Evolutionary conservation across 768 basidiomycete genomes (phyloP).

Genomic region (Pisolithus microcarpus): DNA sequence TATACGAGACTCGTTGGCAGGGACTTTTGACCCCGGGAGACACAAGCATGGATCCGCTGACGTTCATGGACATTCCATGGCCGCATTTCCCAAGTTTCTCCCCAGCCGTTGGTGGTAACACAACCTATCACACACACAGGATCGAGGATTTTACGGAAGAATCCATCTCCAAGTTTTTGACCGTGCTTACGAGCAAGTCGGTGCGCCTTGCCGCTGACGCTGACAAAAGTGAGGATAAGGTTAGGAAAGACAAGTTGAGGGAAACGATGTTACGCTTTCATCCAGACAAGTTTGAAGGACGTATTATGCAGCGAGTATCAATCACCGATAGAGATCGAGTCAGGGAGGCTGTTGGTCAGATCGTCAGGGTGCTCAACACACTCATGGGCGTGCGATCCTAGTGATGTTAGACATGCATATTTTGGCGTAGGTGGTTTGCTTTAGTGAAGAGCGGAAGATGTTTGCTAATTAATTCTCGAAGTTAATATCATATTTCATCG

Average conservation of each 20-base stretch:
- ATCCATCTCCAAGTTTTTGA: conserved; percentile 51
- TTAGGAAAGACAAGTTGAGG: conserved; percentile 52
- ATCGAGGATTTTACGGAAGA: conserved; percentile 49
- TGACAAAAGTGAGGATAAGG: conserved; percentile 34
- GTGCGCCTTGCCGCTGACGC: conserved; percentile 2
- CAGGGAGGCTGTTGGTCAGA: conserved; percentile 53
- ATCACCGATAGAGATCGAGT: conserved; percentile 44
- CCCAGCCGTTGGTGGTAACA: conserved; percentile 13
- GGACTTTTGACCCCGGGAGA: conserved; percentile 31
- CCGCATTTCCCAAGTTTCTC: conserved; percentile 40
- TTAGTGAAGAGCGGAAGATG: too few species aligned
- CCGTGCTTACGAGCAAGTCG: conserved; percentile 24
- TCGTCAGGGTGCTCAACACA: conserved; percentile 52
- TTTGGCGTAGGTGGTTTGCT: background rate
- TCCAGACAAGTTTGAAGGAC: conserved; percentile 77
- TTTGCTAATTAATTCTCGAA: too few species aligned
- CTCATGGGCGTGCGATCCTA: conserved; percentile 37
- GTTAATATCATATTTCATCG: too few species aligned
- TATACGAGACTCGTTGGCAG: conserved; percentile 56
- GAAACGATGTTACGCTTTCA: conserved; percentile 71
- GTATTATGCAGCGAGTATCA: conserved; percentile 49
- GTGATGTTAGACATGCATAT: background rate
- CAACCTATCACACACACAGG: conserved; percentile 12
- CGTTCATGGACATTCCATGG: conserved; percentile 67
- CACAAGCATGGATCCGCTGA: conserved; percentile 26